These are phyloP conservation scores for Trametes cubensis DNA, from an alignment of 768 basidiomycete genomes.

Conservation along the genomic window DNA sequence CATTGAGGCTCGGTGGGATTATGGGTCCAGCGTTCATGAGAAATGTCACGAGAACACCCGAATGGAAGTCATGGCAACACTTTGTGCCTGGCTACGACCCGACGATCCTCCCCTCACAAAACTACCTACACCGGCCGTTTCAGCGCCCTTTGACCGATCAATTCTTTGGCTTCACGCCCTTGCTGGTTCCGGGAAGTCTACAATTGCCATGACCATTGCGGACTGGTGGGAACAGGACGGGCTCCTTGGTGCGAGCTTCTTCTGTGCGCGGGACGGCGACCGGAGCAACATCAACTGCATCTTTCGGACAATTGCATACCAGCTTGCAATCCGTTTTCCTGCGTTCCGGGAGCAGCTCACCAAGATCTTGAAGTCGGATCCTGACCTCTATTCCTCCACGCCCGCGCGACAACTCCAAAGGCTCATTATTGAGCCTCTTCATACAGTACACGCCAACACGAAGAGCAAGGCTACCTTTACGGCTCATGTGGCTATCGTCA, in stretches of 20 bases:
- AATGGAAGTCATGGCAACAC: not conserved
- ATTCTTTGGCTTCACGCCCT: slow-evolving; percentile 20
- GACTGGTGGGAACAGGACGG: slow-evolving; percentile 1
- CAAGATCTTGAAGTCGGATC: slow-evolving; percentile 1
- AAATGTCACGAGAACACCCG: too few relatives aligned
- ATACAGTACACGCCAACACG: too few relatives aligned
- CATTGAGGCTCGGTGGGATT: too few relatives aligned
- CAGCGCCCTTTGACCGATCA: not conserved
- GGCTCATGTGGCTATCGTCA: slow-evolving; percentile 2
- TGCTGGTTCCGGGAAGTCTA: slow-evolving; percentile 21
- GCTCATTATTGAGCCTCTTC: slow-evolving; percentile 16
- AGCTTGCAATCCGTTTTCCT: slow-evolving; percentile 11
- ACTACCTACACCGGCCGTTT: not conserved
- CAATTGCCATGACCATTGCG: slow-evolving; percentile 13
- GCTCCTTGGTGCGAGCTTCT: slow-evolving; percentile 21
- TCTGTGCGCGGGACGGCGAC: slow-evolving; percentile 19
- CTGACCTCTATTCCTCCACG: not conserved
- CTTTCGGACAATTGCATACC: slow-evolving; percentile 20
- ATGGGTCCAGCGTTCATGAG: too few relatives aligned
- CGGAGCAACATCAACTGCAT: slow-evolving; percentile 12
- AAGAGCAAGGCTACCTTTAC: not conserved
- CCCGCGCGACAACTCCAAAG: slow-evolving; percentile 12
- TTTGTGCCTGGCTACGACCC: not conserved
- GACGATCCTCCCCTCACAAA: not conserved
- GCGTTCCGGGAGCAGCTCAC: not conserved